These are phyloP conservation scores for Xanthoconium separans DNA, from an alignment of 1,284 basidiomycete species.

Conservation along the genomic window DNA sequence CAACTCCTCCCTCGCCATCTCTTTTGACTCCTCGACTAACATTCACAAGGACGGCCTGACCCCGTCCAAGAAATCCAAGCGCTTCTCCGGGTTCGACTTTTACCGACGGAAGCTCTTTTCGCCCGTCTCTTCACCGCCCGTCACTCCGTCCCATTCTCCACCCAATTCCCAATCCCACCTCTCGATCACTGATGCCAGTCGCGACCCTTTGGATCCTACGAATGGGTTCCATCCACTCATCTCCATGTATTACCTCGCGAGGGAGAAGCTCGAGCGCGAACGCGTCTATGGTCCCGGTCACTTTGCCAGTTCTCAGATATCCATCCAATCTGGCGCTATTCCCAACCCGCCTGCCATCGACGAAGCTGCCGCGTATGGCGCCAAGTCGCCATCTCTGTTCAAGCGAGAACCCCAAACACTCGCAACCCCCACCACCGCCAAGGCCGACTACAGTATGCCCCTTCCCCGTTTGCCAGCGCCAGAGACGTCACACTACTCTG, in stretches of 20 bases:
- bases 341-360: conserved; percentile 23
- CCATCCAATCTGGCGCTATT: conserved; percentile 28
- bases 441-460: conserved; percentile 78
- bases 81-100: conserved; percentile 94
- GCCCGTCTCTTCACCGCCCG: conserved; percentile 58
- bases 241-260: conserved; percentile 94
- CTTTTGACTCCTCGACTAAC: conserved; percentile 50
- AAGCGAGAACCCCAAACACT: conserved; percentile 21
- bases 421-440: conserved; percentile 29
- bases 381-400: conserved; percentile 32
- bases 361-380: conserved; percentile 19
- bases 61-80: conserved; percentile 57
- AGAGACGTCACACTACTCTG: conserved; percentile 74
- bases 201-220: conserved; percentile 77
- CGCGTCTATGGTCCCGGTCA: conserved; percentile 90
- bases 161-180: conserved; percentile 54
- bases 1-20: conserved; percentile 66
- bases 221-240: conserved; percentile 92
- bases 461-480: conserved; percentile 81
- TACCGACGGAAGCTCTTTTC: conserved; percentile 90
- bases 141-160: conserved; percentile 48
- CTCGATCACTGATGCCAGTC: conserved; percentile 44
- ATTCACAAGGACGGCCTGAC: conserved; percentile 38
- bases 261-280: conserved; percentile 95
- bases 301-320: conserved; percentile 90